Base-by-base conservation (phyloP, 2,329 filamentous ascomycete genomes). In the Ascochyta rabiei region DNA sequence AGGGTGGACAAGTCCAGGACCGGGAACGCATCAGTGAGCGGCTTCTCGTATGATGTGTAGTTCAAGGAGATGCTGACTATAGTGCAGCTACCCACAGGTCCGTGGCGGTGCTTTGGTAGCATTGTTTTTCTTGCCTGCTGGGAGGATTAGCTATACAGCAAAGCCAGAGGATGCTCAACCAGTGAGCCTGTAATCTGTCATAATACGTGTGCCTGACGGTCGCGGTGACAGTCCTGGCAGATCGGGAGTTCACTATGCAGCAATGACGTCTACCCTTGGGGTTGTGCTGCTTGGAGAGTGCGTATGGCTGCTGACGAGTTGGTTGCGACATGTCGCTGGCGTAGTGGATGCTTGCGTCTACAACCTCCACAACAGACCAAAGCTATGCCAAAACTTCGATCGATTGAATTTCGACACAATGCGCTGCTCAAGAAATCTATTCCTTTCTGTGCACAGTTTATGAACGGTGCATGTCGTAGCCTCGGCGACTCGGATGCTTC, bases 101-200 rank as follows among this genome's bases (percentile, higher is more conserved):
- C 71, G 81, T 12, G 76, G 76, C 4, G 82, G 82, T 1, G 77
- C 77, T 1, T 62, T 84, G 9, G 77, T 84, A 15, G 80, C 82
- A 6, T 66, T 85, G 38, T 84, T 84, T 67, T 85, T 85, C 51
- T 61, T 85, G 52, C 82, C 82, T 0, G 81, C 82, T 0, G 82
- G 82, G 1, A 73, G 82, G 31, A 84, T 85, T 48, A 77, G 77
- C 24, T 83, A 82, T 61, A 73, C 76, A 52, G 78, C 76, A 6
- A 75, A 73, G 49, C 79, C 79, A 2, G 77, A 69, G 18, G 51
- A 54, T 37, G 39, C 45, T n/a, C 51, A 54, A 15, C 51, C 51
- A 15, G 13, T 45, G 10, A 40, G 39, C 40, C 40, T 54, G 40
- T 54, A 24, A 21, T 10, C n/a, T 8, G 2, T 15, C 18, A 10